Evolutionary conservation across 306 rosid genomes (phyloP).

Genomic region (Abrus precatorius): DNA sequence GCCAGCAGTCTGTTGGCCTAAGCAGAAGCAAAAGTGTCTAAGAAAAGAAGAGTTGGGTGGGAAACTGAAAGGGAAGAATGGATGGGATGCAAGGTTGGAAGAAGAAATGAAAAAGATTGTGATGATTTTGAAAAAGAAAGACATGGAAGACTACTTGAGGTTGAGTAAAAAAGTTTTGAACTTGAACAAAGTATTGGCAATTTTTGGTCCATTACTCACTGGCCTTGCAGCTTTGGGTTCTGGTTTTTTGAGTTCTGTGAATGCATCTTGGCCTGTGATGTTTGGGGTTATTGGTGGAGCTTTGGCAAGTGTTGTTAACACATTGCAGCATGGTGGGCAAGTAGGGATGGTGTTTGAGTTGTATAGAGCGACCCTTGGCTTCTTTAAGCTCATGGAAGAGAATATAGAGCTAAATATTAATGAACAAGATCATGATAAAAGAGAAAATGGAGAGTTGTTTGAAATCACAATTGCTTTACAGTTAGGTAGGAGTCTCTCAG

Average conservation of each 20-base stretch:
- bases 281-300: constrained; percentile 70
- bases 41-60: constrained; percentile 32
- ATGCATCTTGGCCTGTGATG: constrained; percentile 60
- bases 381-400: constrained; percentile 77
- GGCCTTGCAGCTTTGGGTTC: constrained; percentile 71
- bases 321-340: constrained; percentile 86
- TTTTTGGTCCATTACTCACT: constrained; percentile 73
- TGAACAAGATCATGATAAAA: constrained; percentile 55
- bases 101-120: constrained; percentile 68
- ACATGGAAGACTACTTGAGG: constrained; percentile 62
- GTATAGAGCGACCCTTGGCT: constrained; percentile 66
- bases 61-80: constrained; percentile 47
- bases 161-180: constrained; percentile 56
- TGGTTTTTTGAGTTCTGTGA: constrained; percentile 49
- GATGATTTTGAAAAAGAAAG: constrained; percentile 58
- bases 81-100: constrained; percentile 71
- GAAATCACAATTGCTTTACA: constrained; percentile 73
- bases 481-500: constrained; percentile 71
- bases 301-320: constrained; percentile 70
- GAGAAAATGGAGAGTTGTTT: constrained; percentile 76
- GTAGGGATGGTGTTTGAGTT: constrained; percentile 87
- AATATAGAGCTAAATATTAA: constrained; percentile 57
- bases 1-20: constrained; percentile 91
- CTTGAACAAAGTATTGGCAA: constrained; percentile 62
- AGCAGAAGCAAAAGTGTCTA: constrained; percentile 10